Evolutionary conservation across 2,329 filamentous ascomycete genomes (phyloP).

Genomic region (Dactylonectria estremocensis): DNA sequence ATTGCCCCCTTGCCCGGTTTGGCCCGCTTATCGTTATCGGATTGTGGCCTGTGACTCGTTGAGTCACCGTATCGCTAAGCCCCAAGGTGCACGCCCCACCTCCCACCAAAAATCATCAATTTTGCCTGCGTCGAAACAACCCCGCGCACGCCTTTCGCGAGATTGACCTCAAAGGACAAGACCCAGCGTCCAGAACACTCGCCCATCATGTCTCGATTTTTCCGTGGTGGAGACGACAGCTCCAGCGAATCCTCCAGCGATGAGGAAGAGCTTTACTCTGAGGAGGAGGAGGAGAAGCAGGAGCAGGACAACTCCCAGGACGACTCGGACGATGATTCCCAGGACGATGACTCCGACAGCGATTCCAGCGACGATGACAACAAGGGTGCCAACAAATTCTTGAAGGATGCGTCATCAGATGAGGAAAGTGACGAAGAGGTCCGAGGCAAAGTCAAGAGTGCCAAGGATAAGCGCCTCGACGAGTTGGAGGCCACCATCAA

Average conservation of each 20-base stretch:
- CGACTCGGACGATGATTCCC: conserved; percentile 67
- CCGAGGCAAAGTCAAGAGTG: conserved; percentile 92
- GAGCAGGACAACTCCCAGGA: conserved; percentile 64
- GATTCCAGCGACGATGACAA: conserved; percentile 74
- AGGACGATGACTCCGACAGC: conserved; percentile 65
- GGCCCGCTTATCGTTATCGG: conserved; percentile 38
- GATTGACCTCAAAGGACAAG: conserved; percentile 51
- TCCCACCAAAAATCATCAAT: conserved; percentile 62
- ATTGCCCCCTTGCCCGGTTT: conserved; percentile 1
- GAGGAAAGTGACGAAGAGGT: conserved; percentile 91
- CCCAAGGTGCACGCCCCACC: conserved; percentile 57
- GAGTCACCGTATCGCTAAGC: conserved; percentile 53
- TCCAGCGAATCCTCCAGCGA: conserved; percentile 96
- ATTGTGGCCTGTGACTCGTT: conserved; percentile 41
- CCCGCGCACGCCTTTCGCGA: conserved; percentile 53
- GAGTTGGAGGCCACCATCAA: conserved; percentile 93
- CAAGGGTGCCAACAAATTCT: conserved; percentile 85
- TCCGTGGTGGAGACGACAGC: conserved; percentile 92
- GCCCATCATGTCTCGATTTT: conserved; percentile 93
- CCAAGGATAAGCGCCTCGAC: conserved; percentile 96
- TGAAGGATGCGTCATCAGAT: conserved; percentile 80
- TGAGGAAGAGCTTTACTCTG: conserved; percentile 92
- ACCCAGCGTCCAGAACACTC: conserved; percentile 47
- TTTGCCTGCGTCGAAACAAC: conserved; percentile 55
- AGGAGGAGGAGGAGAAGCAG: conserved; percentile 59